Conservation (phyloP, 805 yeast species). For the Myxozyma mucilagina region DNA sequence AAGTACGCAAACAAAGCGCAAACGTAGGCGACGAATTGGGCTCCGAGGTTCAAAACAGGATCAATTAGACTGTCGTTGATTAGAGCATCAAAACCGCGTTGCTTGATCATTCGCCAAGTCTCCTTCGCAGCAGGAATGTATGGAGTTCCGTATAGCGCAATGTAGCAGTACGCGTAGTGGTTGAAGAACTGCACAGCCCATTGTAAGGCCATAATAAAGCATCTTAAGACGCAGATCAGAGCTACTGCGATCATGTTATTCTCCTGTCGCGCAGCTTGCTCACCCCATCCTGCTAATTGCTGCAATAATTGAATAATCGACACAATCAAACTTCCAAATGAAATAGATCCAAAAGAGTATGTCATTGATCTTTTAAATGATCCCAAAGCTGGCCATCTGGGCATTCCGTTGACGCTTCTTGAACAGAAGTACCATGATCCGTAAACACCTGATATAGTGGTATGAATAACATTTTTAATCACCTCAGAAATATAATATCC, state of each 20-base stretch:
- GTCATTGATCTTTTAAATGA: conserved; percentile 79
- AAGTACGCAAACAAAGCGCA: conserved; percentile 62
- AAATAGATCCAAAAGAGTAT: conserved; percentile 84
- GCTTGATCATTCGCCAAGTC: conserved; percentile 74
- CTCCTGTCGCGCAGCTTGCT: conserved; percentile 54
- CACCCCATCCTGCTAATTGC: conserved; percentile 53
- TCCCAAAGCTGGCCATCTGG: conserved; percentile 75
- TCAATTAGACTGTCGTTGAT: conserved; percentile 81
- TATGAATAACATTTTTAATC: conserved; percentile 74
- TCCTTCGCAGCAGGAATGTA: conserved; percentile 77
- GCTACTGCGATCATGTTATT: conserved; percentile 56
- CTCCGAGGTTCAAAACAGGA: conserved; percentile 74
- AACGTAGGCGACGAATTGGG: conserved; percentile 70
- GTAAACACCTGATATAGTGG: conserved; percentile 76
- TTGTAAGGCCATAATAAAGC: conserved; percentile 63
- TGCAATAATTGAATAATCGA: conserved; percentile 68
- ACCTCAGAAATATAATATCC: conserved; percentile 85
- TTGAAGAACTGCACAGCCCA: conserved; percentile 85
- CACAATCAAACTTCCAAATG: conserved; percentile 78
- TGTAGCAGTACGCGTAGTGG: conserved; percentile 83
- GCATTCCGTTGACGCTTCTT: conserved; percentile 73
- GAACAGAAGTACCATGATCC: conserved; percentile 91
- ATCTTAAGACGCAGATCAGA: conserved; percentile 52
- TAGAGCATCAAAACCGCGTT: conserved; percentile 80
- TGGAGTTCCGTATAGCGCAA: conserved; percentile 82